A percentile compares a stretch with the other conserved stretches of the same genome.
phyloP scores from a whole-genome alignment of 257 asterid species.

The Nicotiana noctiflora region DNA sequence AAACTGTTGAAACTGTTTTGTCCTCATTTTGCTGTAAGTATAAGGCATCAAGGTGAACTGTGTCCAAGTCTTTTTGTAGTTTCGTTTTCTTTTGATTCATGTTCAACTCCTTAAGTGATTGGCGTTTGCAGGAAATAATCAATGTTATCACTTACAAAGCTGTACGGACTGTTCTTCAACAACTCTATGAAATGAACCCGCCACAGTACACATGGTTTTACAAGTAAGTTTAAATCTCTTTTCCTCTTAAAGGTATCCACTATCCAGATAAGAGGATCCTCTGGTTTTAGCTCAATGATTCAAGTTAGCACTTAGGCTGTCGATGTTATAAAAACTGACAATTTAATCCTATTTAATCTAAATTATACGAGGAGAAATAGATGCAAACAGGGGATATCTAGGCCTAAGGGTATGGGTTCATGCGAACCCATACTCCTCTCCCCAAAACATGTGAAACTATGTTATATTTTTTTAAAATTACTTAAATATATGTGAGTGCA shows the following conservation, averaged over 20 bases:
- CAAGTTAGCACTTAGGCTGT: not conserved
- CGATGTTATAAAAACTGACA: not conserved
- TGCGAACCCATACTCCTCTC: too few species aligned
- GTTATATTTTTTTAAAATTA: too few species aligned
- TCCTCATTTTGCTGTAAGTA: not conserved
- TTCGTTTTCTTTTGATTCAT: not conserved
- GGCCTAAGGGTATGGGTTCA: too few species aligned
- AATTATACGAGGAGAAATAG: not conserved
- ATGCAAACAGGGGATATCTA: too few species aligned
- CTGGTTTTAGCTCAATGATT: not conserved
- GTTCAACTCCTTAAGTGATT: not conserved
- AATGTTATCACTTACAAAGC: conserved; percentile 55
- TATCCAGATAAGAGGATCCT: not conserved
- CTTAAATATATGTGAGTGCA: too few species aligned
- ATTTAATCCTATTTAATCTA: not conserved
- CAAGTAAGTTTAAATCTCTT: conserved; percentile 34
- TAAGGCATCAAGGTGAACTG: not conserved
- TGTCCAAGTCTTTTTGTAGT: not conserved
- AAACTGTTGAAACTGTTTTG: not conserved
- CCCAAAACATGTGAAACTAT: too few species aligned
- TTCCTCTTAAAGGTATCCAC: not conserved
- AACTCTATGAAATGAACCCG: conserved; percentile 70
- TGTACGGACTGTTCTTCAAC: conserved; percentile 59
- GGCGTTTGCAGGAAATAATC: conserved; percentile 36
- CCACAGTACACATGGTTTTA: conserved; percentile 56